Conservation (phyloP, 2,329 filamentous ascomycete genomes). For the Apiospora aurea region DNA sequence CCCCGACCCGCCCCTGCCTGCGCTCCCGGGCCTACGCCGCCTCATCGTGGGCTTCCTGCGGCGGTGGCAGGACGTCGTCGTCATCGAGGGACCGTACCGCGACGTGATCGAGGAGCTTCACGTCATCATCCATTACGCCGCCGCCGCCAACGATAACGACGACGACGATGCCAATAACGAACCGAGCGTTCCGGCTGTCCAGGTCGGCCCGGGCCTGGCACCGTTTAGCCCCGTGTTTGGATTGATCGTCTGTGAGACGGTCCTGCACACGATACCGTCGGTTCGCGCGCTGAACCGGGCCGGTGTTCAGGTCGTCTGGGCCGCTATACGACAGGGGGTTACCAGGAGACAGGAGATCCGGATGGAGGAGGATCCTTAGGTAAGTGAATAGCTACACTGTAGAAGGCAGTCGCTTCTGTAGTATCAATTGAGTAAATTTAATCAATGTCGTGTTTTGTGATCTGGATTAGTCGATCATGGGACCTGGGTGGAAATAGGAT, state of each 20-base stretch:
- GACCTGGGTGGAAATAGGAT: too few species aligned
- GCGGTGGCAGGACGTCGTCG: slow-evolving; percentile 21
- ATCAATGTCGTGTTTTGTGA: too few species aligned
- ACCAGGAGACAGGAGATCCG: background rate
- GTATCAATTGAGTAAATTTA: too few species aligned
- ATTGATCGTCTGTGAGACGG: background rate
- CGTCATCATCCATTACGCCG: background rate
- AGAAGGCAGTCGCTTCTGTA: background rate
- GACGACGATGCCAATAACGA: background rate
- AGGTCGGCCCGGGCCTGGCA: background rate
- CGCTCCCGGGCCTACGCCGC: background rate
- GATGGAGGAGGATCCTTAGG: background rate
- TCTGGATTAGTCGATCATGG: too few species aligned
- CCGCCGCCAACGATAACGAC: background rate
- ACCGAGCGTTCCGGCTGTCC: background rate
- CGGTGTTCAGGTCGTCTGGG: background rate
- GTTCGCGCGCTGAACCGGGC: background rate
- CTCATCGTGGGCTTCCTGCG: slow-evolving; percentile 2
- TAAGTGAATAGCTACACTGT: background rate
- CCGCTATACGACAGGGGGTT: background rate
- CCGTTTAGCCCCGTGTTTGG: background rate
- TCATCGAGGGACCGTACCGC: background rate
- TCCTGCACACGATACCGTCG: background rate
- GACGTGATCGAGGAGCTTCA: background rate
- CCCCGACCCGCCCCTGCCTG: background rate